A percentile compares a stretch with the other conserved stretches of the same genome.
Conservation (phyloP, 805 yeast genomes). For the Candida germanica region DNA sequence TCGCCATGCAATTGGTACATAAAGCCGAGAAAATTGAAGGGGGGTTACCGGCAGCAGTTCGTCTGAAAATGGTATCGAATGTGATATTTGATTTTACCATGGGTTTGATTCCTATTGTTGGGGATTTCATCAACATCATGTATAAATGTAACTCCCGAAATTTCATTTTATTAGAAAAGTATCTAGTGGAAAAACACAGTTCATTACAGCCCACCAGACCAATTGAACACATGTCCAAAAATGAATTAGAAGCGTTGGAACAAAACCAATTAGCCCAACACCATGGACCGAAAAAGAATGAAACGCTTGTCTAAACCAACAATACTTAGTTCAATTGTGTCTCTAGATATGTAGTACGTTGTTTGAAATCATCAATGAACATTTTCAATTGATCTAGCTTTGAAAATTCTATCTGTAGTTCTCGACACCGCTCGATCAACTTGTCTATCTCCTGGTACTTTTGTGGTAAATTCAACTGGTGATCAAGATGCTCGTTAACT, state of each 20-base stretch:
- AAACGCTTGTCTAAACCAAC: constrained; percentile 5
- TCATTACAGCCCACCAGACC: not conserved
- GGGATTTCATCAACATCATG: constrained; percentile 66
- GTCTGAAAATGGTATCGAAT: constrained; percentile 37
- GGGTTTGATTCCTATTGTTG: constrained; percentile 66
- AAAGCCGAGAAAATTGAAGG: constrained; percentile 36
- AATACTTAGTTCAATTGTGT: constrained; percentile 10
- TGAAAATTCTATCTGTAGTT: constrained; percentile 49
- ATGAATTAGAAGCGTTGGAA: constrained; percentile 5
- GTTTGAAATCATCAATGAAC: constrained; percentile 41
- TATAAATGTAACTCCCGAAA: constrained; percentile 79
- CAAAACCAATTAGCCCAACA: constrained; percentile 1
- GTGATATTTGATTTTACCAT: constrained; percentile 38
- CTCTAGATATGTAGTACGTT: constrained; percentile 35
- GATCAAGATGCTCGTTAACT: constrained; percentile 21
- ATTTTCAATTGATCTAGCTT: constrained; percentile 49
- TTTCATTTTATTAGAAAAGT: constrained; percentile 46
- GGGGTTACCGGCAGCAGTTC: constrained; percentile 31
- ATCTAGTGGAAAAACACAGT: constrained; percentile 32
- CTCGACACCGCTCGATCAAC: constrained; percentile 44
- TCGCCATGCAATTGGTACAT: constrained; percentile 29
- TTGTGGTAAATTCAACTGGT: constrained; percentile 29
- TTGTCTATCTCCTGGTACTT: constrained; percentile 40
- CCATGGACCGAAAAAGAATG: constrained; percentile 7
- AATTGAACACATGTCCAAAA: constrained; percentile 6